A percentile compares a stretch with the other conserved stretches of the same genome.
These are phyloP conservation scores for Penicillium palitans DNA, from an alignment of 2,329 filamentous ascomycete species.

Conservation along the genomic window DNA sequence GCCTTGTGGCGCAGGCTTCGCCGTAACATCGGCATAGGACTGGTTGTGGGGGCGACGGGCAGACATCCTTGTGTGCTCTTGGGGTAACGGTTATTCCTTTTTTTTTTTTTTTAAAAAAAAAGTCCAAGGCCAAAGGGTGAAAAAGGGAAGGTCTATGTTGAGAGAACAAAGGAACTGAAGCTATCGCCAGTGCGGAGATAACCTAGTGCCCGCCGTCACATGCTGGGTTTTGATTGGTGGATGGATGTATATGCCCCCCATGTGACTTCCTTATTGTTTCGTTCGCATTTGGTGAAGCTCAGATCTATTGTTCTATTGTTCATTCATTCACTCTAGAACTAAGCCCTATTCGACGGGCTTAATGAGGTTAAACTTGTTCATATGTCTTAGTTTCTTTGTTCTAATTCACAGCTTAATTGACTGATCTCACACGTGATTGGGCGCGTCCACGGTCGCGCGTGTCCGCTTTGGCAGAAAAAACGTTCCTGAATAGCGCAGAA, in stretches of 20 bases:
- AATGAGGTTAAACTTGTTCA: not conserved
- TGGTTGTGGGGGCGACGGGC: conserved; percentile 33
- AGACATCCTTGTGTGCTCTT: conserved; percentile 27
- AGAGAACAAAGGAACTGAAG: not conserved
- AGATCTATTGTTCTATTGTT: not conserved
- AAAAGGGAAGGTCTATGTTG: not conserved
- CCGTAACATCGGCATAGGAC: conserved; percentile 31
- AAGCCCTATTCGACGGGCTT: no score
- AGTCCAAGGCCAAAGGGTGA: not conserved
- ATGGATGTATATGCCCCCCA: not conserved
- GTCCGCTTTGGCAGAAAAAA: conserved; percentile 29
- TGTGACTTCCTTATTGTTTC: not conserved
- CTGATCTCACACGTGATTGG: conserved; percentile 17
- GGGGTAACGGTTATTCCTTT: not conserved
- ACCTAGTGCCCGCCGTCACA: conserved; percentile 6
- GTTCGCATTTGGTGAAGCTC: not conserved
- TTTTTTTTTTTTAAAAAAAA: no score
- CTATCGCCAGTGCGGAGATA: conserved; percentile 6
- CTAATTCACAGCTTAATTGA: conserved; percentile 1
- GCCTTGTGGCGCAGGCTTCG: conserved; percentile 42
- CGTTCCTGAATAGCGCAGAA: conserved; percentile 15
- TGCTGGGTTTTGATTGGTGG: conserved; percentile 7
- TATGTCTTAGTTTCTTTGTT: not conserved
- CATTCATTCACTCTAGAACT: not conserved
- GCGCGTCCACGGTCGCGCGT: conserved; percentile 24